phyloP scores from a whole-genome alignment of 73 alveolate genomes.

The Uronychia setigera region DNA sequence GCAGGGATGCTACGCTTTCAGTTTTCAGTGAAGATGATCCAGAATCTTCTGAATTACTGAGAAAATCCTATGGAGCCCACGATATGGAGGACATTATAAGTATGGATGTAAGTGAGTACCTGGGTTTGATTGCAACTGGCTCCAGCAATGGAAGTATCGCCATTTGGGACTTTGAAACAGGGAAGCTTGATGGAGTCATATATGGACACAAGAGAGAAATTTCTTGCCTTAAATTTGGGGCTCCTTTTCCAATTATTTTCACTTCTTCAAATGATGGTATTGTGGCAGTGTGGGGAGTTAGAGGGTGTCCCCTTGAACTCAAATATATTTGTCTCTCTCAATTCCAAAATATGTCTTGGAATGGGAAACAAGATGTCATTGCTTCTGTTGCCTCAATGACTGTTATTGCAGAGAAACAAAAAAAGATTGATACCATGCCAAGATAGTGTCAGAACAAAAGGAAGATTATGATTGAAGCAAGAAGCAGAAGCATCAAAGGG shows the following conservation, averaged over 20 bases:
- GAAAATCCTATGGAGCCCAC: constrained; percentile 83
- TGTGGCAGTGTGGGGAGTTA: constrained; percentile 54
- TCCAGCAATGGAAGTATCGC: constrained; percentile 79
- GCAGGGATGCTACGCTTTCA: constrained; percentile 1
- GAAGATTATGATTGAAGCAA: neutral
- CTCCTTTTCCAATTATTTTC: constrained; percentile 79
- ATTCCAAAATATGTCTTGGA: constrained; percentile 62
- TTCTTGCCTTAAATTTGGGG: constrained; percentile 66
- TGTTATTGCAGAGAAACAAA: constrained; percentile 10
- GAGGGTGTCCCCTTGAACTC: constrained; percentile 49
- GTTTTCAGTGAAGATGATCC: constrained; percentile 86
- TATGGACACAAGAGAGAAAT: constrained; percentile 69
- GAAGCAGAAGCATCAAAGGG: neutral
- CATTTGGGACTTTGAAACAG: constrained; percentile 91
- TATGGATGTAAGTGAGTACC: constrained; percentile 63
- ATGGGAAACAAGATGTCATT: constrained; percentile 43
- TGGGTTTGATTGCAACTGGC: constrained; percentile 88
- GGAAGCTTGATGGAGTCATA: constrained; percentile 79
- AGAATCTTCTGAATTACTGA: constrained; percentile 75
- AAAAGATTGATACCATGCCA: constrained; percentile 29
- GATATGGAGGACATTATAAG: constrained; percentile 78
- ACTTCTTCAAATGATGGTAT: constrained; percentile 63
- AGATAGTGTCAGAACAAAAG: constrained; percentile 1
- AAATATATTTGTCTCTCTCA: constrained; percentile 51
- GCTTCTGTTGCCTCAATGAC: constrained; percentile 38